Conservation (phyloP, 345 rosid species). For the Anastatica hierochuntica region DNA sequence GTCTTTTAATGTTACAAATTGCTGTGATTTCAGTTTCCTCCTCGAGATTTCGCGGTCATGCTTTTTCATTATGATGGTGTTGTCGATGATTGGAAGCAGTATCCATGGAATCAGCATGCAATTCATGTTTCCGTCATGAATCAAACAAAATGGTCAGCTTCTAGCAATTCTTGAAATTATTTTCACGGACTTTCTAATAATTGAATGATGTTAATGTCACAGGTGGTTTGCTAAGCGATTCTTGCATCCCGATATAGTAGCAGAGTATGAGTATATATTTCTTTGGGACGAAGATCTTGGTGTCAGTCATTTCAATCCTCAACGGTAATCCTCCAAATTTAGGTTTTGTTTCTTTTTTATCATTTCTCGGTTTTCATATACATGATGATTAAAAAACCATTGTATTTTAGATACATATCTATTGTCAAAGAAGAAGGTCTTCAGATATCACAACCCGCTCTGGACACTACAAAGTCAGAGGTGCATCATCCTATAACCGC, state of each 20-base stretch:
- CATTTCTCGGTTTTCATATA: background rate
- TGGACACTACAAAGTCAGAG: slow-evolving; percentile 64
- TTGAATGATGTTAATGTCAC: slow-evolving; percentile 6
- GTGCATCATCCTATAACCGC: slow-evolving; percentile 72
- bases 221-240: slow-evolving; percentile 99
- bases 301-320: slow-evolving; percentile 65
- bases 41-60: slow-evolving; percentile 54
- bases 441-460: slow-evolving; percentile 92
- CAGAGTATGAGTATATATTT: slow-evolving; percentile 66
- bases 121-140: slow-evolving; percentile 67
- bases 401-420: slow-evolving; percentile 43
- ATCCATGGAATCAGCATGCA: slow-evolving; percentile 46
- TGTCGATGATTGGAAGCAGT: slow-evolving; percentile 68
- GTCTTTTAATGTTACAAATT: background rate
- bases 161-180: slow-evolving; percentile 1
- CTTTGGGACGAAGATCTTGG: slow-evolving; percentile 98
- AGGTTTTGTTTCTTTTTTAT: background rate
- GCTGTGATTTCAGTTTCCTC: slow-evolving; percentile 42
- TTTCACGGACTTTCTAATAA: background rate
- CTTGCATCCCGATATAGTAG: slow-evolving; percentile 82
- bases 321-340: slow-evolving; percentile 26
- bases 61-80: slow-evolving; percentile 89
- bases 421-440: slow-evolving; percentile 67
- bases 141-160: slow-evolving; percentile 80
- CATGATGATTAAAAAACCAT: slow-evolving; percentile 1